Conservation (phyloP, 2,329 filamentous ascomycete species). For the Hymenoscyphus infarciens region DNA sequence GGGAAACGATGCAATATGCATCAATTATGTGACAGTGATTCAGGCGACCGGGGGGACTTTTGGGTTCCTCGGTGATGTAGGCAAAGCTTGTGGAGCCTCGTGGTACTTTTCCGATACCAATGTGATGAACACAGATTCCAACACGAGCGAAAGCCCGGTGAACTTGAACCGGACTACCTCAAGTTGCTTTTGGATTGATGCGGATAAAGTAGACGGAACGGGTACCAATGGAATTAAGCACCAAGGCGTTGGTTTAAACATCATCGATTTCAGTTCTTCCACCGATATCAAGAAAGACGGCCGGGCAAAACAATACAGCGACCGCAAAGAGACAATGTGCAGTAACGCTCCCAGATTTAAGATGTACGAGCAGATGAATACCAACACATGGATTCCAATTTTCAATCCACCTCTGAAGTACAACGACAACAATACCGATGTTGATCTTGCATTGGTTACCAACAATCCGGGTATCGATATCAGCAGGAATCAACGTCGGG, state of each 20-base stretch:
- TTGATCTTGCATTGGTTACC: not conserved
- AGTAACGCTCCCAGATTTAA: not conserved
- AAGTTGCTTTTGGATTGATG: slow-evolving; percentile 6
- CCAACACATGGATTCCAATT: not conserved
- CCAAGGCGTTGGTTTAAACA: not conserved
- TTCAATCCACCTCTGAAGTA: slow-evolving; percentile 2
- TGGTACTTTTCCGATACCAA: not conserved
- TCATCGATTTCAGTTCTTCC: slow-evolving; percentile 4
- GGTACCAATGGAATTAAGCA: not conserved
- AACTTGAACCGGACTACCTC: not conserved
- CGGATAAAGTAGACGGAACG: not conserved
- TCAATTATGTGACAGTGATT: no score
- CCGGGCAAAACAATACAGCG: not conserved
- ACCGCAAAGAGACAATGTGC: not conserved
- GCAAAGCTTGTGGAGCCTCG: no score
- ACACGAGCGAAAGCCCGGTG: not conserved
- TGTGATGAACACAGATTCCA: not conserved
- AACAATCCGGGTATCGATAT: slow-evolving; percentile 2
- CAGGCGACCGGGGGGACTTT: no score
- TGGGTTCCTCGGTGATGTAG: no score
- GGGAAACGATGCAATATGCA: no score
- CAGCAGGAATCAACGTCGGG: not conserved
- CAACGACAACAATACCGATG: not conserved
- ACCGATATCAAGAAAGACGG: not conserved
- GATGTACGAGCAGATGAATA: not conserved